phyloP scores from a whole-genome alignment of 1,284 basidiomycete species.

The Ceratobasidium sp. region DNA sequence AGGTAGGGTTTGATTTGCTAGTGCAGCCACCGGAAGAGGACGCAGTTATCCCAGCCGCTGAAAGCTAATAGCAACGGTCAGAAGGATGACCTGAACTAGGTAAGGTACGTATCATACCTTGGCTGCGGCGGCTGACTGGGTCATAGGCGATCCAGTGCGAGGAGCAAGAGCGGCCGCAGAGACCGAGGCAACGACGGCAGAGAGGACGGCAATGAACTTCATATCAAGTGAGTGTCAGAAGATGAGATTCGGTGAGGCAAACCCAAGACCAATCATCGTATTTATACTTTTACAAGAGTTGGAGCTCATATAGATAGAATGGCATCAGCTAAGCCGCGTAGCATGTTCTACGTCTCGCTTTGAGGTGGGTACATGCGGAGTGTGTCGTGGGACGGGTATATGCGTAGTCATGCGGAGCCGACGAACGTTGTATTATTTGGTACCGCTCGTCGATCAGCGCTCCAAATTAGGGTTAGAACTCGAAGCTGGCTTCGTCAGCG shows the following conservation, averaged over 20 bases:
- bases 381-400: neutral
- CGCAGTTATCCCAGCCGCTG: conserved; percentile 33
- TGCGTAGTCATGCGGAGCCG: conserved; percentile 5
- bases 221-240: neutral
- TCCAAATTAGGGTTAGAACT: neutral
- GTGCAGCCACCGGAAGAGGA: conserved; percentile 47
- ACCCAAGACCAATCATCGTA: neutral
- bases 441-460: neutral
- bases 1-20: conserved; percentile 35
- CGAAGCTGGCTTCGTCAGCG: neutral
- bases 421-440: neutral
- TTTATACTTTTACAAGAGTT: conserved; percentile 10
- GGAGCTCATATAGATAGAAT: neutral
- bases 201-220: conserved; percentile 29
- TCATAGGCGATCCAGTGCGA: conserved; percentile 33
- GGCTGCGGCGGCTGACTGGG: conserved; percentile 21
- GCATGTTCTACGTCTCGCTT: neutral
- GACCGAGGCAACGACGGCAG: conserved; percentile 19
- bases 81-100: conserved; percentile 1
- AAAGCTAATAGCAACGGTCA: conserved; percentile 18
- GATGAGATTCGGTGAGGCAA: neutral
- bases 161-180: conserved; percentile 26
- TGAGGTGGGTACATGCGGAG: conserved; percentile 22
- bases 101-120: neutral
- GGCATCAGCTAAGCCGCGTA: conserved; percentile 3